Evolutionary conservation across 371 early-diverging fungal species (phyloP), one percentile per base, ranked within the genome.

Genomic region (Mortierella sp.): DNA sequence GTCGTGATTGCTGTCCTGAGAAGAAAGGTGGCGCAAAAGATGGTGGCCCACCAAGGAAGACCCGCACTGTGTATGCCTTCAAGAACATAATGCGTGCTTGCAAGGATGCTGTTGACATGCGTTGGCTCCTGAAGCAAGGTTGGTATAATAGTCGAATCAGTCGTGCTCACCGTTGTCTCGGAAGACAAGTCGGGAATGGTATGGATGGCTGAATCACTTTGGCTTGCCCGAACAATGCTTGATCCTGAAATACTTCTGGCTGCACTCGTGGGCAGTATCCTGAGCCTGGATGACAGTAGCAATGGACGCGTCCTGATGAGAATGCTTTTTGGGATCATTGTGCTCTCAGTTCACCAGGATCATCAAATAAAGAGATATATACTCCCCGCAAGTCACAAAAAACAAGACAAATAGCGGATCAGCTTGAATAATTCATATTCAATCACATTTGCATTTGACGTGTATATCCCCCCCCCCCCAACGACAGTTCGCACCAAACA

Each of bases 21-120:
- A 1, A 81, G 46, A 15, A 92, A 62, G 0, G 93, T 92, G 11
- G 85, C 70, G 2, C 79, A 59, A 17, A 90, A 73, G 60, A 93
- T 89, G 12, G 91, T 86, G 0, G 83, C 81, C 88, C 89, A 91
- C 93, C 93, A 93, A 0, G 94, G 91, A 7, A 90, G 58, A 1
- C 83, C 86, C 12, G 80, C 52, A 9, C 62, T 23, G 56, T 85
- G 86, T 28, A 89, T 75, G 2, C 70, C 43, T 28, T 81, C 79
- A 0, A 88, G 60, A 17, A 85, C 50, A 3, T 68, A 72, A 60
- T 86, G 83, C 27, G 86, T 83, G 2, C 72, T 64, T 1, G 83
- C 80, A 0, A 88, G 59, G 6, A 88, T 28, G 15, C 76, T 44
- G 28, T 80, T 78, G 50, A 72, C 66, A 14, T 70, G 60, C 5